phyloP scores from a whole-genome alignment of 1,284 basidiomycete genomes.

The Sanghuangporus baumii region DNA sequence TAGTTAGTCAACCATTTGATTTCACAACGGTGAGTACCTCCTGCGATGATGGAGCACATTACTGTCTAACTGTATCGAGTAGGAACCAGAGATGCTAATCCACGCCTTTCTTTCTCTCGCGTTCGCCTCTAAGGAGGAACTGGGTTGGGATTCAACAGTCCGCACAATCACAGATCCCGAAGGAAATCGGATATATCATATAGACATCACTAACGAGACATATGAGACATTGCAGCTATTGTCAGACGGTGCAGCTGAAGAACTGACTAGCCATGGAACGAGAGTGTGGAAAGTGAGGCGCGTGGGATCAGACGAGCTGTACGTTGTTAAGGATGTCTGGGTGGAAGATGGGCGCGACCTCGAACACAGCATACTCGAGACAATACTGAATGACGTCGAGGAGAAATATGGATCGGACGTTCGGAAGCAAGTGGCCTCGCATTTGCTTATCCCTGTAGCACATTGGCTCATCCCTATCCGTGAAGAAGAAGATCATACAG shows the following conservation, averaged over 20 bases:
- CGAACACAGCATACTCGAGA: not conserved
- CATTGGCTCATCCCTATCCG: not conserved
- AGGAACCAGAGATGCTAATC: no score
- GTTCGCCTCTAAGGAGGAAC: no score
- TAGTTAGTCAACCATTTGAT: not conserved
- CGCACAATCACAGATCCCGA: no score
- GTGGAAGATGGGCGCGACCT: not conserved
- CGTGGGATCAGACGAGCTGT: no score
- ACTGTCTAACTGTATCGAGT: no score
- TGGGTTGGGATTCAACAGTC: no score
- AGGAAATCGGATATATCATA: not conserved
- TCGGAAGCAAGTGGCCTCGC: not conserved
- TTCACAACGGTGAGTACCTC: not conserved
- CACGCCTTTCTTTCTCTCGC: no score
- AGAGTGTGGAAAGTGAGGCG: not conserved
- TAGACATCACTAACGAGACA: not conserved
- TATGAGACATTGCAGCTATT: not conserved
- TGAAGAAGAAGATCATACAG: constrained; percentile 4
- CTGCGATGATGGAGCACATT: no score
- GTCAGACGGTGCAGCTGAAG: not conserved
- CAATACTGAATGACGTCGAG: not conserved
- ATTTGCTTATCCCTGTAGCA: not conserved
- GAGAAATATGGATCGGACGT: not conserved
- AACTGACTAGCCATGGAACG: not conserved
- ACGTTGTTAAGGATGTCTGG: not conserved